Base-by-base conservation (phyloP, 176 grass and related monocot genomes). In the Panicum miliaceum region DNA sequence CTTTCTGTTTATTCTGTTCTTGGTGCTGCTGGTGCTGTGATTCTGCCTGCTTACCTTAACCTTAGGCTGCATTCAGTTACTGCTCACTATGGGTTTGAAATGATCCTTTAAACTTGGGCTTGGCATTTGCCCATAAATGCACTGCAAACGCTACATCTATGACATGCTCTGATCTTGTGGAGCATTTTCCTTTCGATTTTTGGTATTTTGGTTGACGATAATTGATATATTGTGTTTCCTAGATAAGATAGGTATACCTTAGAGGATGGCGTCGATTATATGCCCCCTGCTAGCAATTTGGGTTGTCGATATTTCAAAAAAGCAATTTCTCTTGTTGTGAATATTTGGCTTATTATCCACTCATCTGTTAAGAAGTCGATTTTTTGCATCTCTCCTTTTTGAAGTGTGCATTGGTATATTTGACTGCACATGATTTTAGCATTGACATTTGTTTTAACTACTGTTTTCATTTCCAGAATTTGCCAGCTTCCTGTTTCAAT, bases 401-500 rank as follows among this genome's bases (percentile, higher is more conserved):
- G 4, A 35, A 72, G 12, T 65, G 20, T 64, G 19, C 20, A 78
- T 86, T 13, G 22, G 38, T 41, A 36, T 51, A 57, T 34, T 78
- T 83, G 50, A 53, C 27, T 20, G 3, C 26, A 73, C 15, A 1
- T 60, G 42, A 78, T 32, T 67, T 57, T 67, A 35, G 2, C 64
- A 40, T 32, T 74, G 3, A 23, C 7, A 25, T 67, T 2, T 62
- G 2, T 62, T 82, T 47, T 73, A 57, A 56, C 51, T 52, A 37
- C 0, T 3, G 81, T 29, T 40, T 87, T 10, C 77, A 81, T 89
- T 89, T 88, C 82, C 89, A 86, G 94, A 45, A 71, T 74, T 50
- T 71, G 20, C 87, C 79, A 47, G 62, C 53, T 86, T 23, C 85
- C 5, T 65, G 11, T 41, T 90, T 43, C 36, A 86, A 63, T 74